Evolutionary conservation across 2,329 filamentous ascomycete genomes (phyloP), one percentile per base, ranked within the genome.

Genomic region (Akanthomyces dipterigenus): DNA sequence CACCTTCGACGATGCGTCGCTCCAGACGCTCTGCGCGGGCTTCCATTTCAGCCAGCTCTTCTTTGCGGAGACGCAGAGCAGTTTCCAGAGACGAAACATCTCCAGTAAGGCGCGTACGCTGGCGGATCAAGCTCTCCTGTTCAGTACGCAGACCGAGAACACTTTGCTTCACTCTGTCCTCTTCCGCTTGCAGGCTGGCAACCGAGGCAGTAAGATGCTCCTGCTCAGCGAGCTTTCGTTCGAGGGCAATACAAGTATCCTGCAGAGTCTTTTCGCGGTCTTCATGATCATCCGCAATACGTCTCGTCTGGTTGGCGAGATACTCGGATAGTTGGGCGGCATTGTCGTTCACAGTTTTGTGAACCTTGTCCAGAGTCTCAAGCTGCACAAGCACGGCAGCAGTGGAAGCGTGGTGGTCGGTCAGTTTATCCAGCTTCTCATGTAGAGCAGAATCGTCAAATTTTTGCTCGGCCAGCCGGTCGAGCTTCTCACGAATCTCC

Each of bases 61-160:
- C 93, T 49, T 91, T 89, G 60, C 95, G 89, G 61, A 98, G 87
- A 20, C 88, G 86, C 34, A 98, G 82, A 1, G 95, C 93, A 9
- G 91, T 98, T 72, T 98, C 91, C 2, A 99, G 83, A 9, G 91
- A 90, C 5, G 92, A 93, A 1, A 99, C 88, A 67, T 99, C 93
- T 26, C 91, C 91, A 11, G 86, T 86, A 31, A 97, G 80, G 61
- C 88, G 85, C 50, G 87, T 86, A 78, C 93, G 96, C 69, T 96
- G 90, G 62, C 87, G 83, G 14, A 82, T 80, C 60, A 98, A 79
- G 55, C 86, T 85, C 63, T 96, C 91, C 63, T 90, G 86, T 70
- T 95, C 90, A 0, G 78, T 79, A 56, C 83, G 81, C 28, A 93
- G 76, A 9, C 77, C 73, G 22, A 82, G 76, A 24, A 91, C 80